Evolutionary conservation across 768 basidiomycete species (phyloP).

Genomic region (Candolleomyces eurysporus): DNA sequence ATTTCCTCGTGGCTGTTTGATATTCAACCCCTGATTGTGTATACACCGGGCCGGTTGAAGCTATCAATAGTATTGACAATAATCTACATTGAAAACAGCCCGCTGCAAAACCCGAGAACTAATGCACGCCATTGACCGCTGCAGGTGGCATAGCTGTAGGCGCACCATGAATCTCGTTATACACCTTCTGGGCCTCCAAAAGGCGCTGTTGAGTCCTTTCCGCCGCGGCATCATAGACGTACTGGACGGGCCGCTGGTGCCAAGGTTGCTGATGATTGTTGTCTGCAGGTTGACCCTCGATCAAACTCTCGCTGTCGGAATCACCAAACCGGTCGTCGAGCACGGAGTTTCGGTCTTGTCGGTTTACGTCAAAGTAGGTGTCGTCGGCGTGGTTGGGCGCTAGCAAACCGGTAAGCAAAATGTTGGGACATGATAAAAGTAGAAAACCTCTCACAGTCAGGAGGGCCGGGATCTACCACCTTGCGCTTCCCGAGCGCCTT

Average conservation of each 20-base stretch:
- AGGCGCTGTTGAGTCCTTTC: constrained; percentile 70
- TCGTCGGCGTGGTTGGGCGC: constrained; percentile 40
- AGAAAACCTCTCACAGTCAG: constrained; percentile 45
- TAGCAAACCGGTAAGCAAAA: constrained; percentile 25
- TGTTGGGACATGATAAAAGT: background rate
- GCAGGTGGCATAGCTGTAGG: no score
- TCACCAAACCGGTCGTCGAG: constrained; percentile 2
- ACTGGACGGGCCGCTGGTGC: constrained; percentile 54
- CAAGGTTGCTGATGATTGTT: constrained; percentile 18
- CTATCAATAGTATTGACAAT: no score
- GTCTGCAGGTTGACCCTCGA: no score
- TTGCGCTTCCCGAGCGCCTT: constrained; percentile 88
- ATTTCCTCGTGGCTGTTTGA: no score
- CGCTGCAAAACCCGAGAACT: no score
- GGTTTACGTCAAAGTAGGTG: constrained; percentile 53
- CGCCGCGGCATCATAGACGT: constrained; percentile 92
- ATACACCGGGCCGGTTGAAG: no score
- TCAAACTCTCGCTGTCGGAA: constrained; percentile 16
- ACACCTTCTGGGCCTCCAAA: no score
- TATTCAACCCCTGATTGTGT: no score
- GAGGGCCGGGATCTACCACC: constrained; percentile 45
- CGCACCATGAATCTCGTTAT: no score
- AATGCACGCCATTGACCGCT: no score
- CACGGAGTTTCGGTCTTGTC: background rate
- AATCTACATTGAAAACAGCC: no score